Conservation (phyloP, 2,329 filamentous ascomycete genomes). For the Colletotrichum siamense region DNA sequence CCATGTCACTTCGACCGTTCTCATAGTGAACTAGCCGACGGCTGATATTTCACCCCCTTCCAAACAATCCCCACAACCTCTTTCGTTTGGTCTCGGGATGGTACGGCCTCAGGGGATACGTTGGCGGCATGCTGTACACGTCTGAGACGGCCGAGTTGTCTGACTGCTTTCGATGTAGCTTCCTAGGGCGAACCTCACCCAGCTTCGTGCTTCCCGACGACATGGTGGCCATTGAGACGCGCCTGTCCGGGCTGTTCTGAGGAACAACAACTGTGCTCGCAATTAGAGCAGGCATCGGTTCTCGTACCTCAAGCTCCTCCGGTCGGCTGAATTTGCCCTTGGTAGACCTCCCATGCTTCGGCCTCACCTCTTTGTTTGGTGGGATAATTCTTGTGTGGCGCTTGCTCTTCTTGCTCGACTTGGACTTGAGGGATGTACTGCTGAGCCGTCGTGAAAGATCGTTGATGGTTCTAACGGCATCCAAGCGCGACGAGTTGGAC, state of each 20-base stretch:
- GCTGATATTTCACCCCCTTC: not conserved
- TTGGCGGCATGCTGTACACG: not conserved
- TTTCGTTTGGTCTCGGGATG: not conserved
- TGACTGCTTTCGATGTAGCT: not conserved
- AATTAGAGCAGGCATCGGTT: not conserved
- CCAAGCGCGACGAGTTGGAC: conserved; percentile 51
- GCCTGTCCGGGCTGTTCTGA: conserved; percentile 8
- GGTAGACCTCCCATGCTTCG: not conserved
- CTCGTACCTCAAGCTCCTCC: not conserved
- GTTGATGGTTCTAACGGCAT: conserved; percentile 55
- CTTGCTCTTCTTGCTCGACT: not conserved
- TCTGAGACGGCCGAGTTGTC: not conserved
- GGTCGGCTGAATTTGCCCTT: not conserved
- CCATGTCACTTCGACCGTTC: not conserved
- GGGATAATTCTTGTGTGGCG: not conserved
- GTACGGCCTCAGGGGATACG: conserved; percentile 15
- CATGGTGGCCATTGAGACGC: conserved; percentile 37
- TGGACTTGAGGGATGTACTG: not conserved
- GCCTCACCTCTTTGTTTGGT: not conserved
- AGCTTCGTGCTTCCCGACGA: conserved; percentile 51
- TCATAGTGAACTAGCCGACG: not conserved
- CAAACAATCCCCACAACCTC: conserved; percentile 12
- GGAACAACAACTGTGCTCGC: not conserved
- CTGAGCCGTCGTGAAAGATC: conserved; percentile 44
- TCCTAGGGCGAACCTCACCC: conserved; percentile 38